phyloP scores from a whole-genome alignment of 1,284 basidiomycete genomes.

The Cerrena zonata region DNA sequence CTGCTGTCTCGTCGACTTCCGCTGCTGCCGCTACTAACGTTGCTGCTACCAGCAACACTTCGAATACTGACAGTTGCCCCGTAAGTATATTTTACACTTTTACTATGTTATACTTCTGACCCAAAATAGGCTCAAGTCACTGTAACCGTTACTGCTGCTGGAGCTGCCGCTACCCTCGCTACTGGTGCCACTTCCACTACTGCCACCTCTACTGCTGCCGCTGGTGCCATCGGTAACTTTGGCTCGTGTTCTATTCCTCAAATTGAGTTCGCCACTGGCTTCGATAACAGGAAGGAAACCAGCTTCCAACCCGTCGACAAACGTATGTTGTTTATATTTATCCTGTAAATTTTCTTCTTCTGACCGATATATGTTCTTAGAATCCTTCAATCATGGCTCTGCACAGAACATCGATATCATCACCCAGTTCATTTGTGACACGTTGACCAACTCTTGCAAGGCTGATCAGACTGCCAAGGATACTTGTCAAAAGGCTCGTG shows the following conservation, averaged over 20 bases:
- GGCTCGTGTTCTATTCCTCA: slow-evolving; percentile 53
- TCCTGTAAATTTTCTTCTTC: slow-evolving; percentile 6
- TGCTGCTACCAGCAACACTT: no score
- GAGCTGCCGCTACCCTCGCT: slow-evolving; percentile 4
- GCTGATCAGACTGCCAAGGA: slow-evolving; percentile 48
- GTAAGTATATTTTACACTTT: not conserved
- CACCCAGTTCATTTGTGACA: slow-evolving; percentile 51
- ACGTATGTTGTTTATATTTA: slow-evolving; percentile 23
- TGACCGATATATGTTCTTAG: slow-evolving; percentile 18
- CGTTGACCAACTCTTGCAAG: slow-evolving; percentile 44
- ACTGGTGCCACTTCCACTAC: slow-evolving; percentile 14
- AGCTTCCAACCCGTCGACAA: slow-evolving; percentile 45
- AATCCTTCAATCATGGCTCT: slow-evolving; percentile 45
- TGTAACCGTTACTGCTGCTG: slow-evolving; percentile 13
- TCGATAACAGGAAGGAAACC: slow-evolving; percentile 54
- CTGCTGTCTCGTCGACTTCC: slow-evolving; percentile 11
- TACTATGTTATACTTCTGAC: not conserved
- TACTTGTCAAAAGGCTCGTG: slow-evolving; percentile 39
- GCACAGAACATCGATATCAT: slow-evolving; percentile 53
- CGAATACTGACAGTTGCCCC: not conserved
- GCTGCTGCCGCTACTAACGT: slow-evolving; percentile 18
- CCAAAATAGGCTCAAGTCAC: slow-evolving; percentile 7
- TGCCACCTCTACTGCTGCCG: slow-evolving; percentile 19
- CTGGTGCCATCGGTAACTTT: slow-evolving; percentile 41
- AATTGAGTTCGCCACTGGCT: slow-evolving; percentile 56